A percentile compares a stretch with the other conserved stretches of the same genome.
phyloP scores from a whole-genome alignment of 768 basidiomycete genomes.

The Pholiota microspora region DNA sequence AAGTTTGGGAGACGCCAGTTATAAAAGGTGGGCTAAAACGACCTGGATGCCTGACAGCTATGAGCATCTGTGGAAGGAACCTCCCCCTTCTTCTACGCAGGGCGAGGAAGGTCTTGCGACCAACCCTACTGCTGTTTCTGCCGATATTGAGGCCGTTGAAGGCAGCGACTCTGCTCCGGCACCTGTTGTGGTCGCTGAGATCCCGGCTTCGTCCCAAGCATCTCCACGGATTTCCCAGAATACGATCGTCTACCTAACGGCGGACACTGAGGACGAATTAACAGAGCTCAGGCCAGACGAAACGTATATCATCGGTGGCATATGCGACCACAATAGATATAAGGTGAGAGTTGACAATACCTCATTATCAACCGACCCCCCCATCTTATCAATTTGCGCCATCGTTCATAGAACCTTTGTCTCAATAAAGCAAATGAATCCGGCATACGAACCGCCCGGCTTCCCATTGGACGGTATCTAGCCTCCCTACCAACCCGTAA shows the following conservation, averaged over 20 bases:
- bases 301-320: slow-evolving; percentile 93
- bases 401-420: slow-evolving; percentile 70
- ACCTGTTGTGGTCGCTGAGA: background rate
- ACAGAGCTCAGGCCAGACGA: slow-evolving; percentile 79
- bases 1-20: slow-evolving; percentile 58
- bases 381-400: slow-evolving; percentile 19
- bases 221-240: slow-evolving; percentile 30
- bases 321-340: slow-evolving; percentile 95
- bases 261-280: slow-evolving; percentile 87
- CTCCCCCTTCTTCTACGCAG: slow-evolving; percentile 4
- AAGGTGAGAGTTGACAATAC: slow-evolving; percentile 50
- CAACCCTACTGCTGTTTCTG: background rate
- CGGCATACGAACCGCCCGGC: slow-evolving; percentile 78
- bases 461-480: slow-evolving; percentile 94
- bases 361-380: slow-evolving; percentile 3
- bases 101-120: slow-evolving; percentile 1
- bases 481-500: slow-evolving; percentile 85
- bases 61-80: slow-evolving; percentile 58
- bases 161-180: slow-evolving; percentile 5
- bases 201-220: background rate
- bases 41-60: slow-evolving; percentile 84
- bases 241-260: slow-evolving; percentile 87
- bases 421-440: slow-evolving; percentile 77
- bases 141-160: background rate
- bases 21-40: slow-evolving; percentile 78